Conservation (phyloP, 805 yeast species). For the Suhomyces prunicola region DNA sequence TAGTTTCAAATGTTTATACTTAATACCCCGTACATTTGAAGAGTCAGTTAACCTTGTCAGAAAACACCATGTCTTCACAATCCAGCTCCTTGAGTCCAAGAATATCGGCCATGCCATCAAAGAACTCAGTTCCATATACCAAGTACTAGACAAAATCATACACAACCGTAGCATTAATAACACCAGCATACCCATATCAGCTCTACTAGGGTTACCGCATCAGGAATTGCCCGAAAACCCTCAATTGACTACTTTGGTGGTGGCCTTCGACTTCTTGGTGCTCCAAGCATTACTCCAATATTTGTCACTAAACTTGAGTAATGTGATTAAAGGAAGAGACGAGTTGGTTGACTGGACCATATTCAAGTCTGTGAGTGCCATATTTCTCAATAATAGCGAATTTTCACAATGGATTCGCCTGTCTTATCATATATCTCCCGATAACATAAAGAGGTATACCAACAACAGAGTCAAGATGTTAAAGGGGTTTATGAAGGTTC, state of each 20-base stretch:
- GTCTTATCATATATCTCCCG: constrained; percentile 5
- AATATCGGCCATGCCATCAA: constrained; percentile 9
- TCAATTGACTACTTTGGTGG: constrained; percentile 12
- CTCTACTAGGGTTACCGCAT: constrained; percentile 11
- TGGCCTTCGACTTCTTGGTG: constrained; percentile 28
- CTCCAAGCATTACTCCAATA: constrained; percentile 26
- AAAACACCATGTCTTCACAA: constrained; percentile 26
- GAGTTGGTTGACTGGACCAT: constrained; percentile 7
- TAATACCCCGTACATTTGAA: constrained; percentile 6
- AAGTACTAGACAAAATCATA: constrained; percentile 9
- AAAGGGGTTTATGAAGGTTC: constrained; percentile 23
- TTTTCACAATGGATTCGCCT: constrained; percentile 21
- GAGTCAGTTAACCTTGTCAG: constrained; percentile 12
- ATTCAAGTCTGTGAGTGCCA: constrained; percentile 13
- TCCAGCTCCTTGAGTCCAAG: constrained; percentile 20
- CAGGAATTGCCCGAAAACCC: background rate
- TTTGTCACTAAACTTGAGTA: constrained; percentile 16
- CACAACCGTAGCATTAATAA: constrained; percentile 1
- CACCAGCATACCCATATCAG: background rate
- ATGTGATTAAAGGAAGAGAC: constrained; percentile 9
- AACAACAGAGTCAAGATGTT: constrained; percentile 23
- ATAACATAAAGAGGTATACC: constrained; percentile 14
- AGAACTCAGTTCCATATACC: constrained; percentile 7
- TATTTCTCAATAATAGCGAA: constrained; percentile 16
- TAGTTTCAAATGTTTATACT: constrained; percentile 18